phyloP scores from a whole-genome alignment of 768 basidiomycete genomes.

The Rhodotorula sphaerocarpa region DNA sequence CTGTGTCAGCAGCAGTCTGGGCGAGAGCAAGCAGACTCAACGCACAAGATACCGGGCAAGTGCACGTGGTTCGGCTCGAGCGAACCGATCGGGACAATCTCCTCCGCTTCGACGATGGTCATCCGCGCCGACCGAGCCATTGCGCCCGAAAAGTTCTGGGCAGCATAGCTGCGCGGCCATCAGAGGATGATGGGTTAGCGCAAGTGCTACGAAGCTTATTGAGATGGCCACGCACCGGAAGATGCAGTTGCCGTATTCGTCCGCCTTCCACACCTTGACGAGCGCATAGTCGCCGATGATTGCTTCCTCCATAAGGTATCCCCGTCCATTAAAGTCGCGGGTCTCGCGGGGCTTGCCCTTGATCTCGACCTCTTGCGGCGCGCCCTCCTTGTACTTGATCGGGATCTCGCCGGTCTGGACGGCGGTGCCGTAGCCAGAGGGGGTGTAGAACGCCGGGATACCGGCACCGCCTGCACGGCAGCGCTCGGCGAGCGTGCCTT shows the following conservation, averaged over 20 bases:
- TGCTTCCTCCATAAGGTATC: slow-evolving; percentile 72
- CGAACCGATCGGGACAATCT: slow-evolving; percentile 74
- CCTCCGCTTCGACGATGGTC: slow-evolving; percentile 87
- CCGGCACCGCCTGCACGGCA: slow-evolving; percentile 82
- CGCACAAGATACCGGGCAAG: slow-evolving; percentile 39
- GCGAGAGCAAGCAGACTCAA: neutral
- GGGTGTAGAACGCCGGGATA: slow-evolving; percentile 88
- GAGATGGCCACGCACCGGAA: slow-evolving; percentile 57
- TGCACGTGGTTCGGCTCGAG: slow-evolving; percentile 71
- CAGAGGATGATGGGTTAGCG: too few species aligned
- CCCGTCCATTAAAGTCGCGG: slow-evolving; percentile 66
- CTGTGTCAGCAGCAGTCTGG: too few species aligned
- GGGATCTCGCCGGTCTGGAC: slow-evolving; percentile 45
- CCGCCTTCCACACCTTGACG: slow-evolving; percentile 82
- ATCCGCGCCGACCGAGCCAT: slow-evolving; percentile 86
- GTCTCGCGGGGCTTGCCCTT: slow-evolving; percentile 68
- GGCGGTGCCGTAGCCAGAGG: slow-evolving; percentile 55
- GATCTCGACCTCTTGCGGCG: slow-evolving; percentile 55
- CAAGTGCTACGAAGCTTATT: too few species aligned
- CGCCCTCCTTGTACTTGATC: slow-evolving; percentile 66
- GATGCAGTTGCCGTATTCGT: slow-evolving; percentile 80
- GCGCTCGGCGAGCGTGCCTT: slow-evolving; percentile 82
- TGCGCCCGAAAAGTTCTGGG: slow-evolving; percentile 74
- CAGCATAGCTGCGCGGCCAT: slow-evolving; percentile 56
- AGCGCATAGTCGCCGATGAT: slow-evolving; percentile 53